These are phyloP conservation scores for Oryza rufipogon DNA, from an alignment of 176 grass and related monocot species.

Conservation along the genomic window DNA sequence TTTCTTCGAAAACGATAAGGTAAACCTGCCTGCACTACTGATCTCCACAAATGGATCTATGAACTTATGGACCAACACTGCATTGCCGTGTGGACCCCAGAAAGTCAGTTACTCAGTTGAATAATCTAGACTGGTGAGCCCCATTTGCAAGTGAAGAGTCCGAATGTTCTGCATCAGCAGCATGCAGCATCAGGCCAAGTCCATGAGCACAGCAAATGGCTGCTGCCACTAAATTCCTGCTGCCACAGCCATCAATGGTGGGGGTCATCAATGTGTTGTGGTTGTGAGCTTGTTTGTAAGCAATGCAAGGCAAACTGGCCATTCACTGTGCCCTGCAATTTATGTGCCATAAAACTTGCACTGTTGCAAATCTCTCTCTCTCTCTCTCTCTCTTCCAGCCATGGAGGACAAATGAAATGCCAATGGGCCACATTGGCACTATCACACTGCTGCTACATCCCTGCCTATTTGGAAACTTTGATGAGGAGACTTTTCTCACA, in stretches of 20 bases:
- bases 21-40: no score
- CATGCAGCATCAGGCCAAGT: conserved; percentile 26
- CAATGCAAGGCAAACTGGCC: conserved; percentile 51
- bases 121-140: conserved; percentile 14
- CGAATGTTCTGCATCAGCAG: conserved; percentile 29
- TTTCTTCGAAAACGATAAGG: no score
- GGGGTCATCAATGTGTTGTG: conserved; percentile 36
- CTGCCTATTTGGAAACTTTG: conserved; percentile 32
- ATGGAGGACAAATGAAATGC: background rate
- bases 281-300: conserved; percentile 26
- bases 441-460: background rate
- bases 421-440: conserved; percentile 38
- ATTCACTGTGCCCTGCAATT: conserved; percentile 66
- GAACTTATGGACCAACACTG: conserved; percentile 1
- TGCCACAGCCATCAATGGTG: conserved; percentile 46
- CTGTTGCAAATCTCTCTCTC: background rate
- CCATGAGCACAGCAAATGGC: conserved; percentile 57
- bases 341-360: conserved; percentile 48
- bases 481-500: conserved; percentile 15
- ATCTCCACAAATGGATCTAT: background rate
- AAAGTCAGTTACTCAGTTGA: conserved; percentile 20
- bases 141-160: conserved; percentile 24
- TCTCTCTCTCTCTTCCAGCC: background rate
- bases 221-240: conserved; percentile 49
- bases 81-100: background rate